Evolutionary conservation across 768 basidiomycete genomes (phyloP).

Genomic region (Exidia glandulosa): DNA sequence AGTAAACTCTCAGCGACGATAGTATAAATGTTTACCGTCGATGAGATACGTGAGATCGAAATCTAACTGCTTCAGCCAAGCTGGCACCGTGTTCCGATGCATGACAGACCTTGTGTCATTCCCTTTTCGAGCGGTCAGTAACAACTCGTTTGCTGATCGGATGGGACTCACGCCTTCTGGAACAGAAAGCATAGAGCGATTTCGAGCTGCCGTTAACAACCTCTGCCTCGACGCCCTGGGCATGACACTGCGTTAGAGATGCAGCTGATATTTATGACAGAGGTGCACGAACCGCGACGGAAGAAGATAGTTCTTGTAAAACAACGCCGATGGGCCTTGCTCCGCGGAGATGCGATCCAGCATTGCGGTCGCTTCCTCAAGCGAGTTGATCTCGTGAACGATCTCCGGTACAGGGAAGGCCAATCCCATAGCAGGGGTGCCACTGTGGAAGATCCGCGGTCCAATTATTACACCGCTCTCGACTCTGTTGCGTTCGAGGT

Average conservation of each 20-base stretch:
- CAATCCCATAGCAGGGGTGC: conserved; percentile 54
- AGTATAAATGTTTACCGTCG: conserved; percentile 37
- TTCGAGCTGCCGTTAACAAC: conserved; percentile 46
- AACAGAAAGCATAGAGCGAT: conserved; percentile 58
- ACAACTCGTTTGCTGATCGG: background rate
- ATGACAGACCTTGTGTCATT: conserved; percentile 1
- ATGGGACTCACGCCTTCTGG: conserved; percentile 46
- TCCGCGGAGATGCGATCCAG: conserved; percentile 60
- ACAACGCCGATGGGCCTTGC: conserved; percentile 57
- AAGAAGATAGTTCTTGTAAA: conserved; percentile 70
- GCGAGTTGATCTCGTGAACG: conserved; percentile 54
- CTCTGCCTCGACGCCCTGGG: conserved; percentile 60
- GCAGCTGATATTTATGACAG: background rate
- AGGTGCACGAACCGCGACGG: conserved; percentile 41
- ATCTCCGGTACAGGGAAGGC: conserved; percentile 21
- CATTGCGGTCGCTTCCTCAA: conserved; percentile 53
- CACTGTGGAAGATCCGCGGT: conserved; percentile 63
- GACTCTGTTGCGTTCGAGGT: conserved; percentile 53
- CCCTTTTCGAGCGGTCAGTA: background rate
- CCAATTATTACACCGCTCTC: conserved; percentile 61
- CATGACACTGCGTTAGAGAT: background rate
- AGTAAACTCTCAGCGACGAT: background rate
- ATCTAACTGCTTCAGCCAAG: conserved; percentile 61
- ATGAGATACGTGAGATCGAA: conserved; percentile 72
- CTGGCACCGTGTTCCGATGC: background rate